These are phyloP conservation scores for Debaryomyces subglobosus DNA, from an alignment of 1,139 yeast genomes.

Conservation along the genomic window DNA sequence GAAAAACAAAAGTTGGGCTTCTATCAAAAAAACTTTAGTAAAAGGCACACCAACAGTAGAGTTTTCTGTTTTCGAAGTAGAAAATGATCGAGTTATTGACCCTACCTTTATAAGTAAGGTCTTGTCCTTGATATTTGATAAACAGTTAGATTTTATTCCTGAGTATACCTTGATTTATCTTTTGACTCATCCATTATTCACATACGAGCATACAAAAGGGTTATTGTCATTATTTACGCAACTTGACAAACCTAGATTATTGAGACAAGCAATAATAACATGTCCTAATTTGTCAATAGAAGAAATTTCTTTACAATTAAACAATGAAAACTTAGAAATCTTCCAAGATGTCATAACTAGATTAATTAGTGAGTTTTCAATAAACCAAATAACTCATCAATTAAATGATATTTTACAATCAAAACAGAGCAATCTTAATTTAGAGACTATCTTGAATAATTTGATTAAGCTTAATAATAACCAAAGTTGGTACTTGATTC, in stretches of 20 bases:
- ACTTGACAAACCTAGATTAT: constrained; percentile 55
- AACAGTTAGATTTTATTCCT: constrained; percentile 44
- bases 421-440: constrained; percentile 29
- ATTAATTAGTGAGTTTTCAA: constrained; percentile 60
- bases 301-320: constrained; percentile 64
- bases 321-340: constrained; percentile 52
- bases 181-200: constrained; percentile 86
- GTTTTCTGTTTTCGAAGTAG: constrained; percentile 59
- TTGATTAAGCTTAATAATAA: constrained; percentile 30
- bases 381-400: constrained; percentile 46
- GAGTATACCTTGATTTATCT: constrained; percentile 69
- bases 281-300: constrained; percentile 68
- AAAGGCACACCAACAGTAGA: constrained; percentile 18
- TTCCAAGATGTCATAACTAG: constrained; percentile 72
- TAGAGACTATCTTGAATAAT: constrained; percentile 44
- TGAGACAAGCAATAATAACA: constrained; percentile 80
- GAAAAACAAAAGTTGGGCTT: constrained; percentile 32
- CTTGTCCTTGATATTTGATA: constrained; percentile 42
- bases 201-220: constrained; percentile 57
- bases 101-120: constrained; percentile 55
- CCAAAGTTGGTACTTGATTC: constrained; percentile 62
- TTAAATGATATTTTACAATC: constrained; percentile 27
- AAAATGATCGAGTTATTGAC: constrained; percentile 70
- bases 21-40: constrained; percentile 22
- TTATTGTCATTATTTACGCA: constrained; percentile 51